Conservation (phyloP, 352 stramenopile genomes). For the Peronospora belbahrii region DNA sequence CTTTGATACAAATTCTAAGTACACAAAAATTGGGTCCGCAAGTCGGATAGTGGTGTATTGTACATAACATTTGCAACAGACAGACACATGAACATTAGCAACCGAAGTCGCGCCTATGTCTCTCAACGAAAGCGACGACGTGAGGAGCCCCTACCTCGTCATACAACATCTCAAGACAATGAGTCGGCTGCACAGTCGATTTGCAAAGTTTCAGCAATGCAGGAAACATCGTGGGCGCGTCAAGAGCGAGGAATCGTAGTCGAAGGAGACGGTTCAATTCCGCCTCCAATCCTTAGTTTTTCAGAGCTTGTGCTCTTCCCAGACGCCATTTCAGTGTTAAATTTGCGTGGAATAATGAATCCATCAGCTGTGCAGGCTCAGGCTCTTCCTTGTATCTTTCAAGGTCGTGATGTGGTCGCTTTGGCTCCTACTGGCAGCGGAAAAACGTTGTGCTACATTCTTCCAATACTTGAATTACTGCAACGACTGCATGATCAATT, state of each 20-base stretch:
- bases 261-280: constrained; percentile 23
- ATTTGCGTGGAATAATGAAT: constrained; percentile 48
- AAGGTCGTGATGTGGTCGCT: constrained; percentile 88
- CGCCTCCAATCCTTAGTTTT: constrained; percentile 31
- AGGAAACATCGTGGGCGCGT: constrained; percentile 43
- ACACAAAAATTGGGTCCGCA: neutral
- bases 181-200: neutral
- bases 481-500: constrained; percentile 9
- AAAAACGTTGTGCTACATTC: constrained; percentile 95
- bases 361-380: constrained; percentile 97
- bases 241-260: constrained; percentile 46
- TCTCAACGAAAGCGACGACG: constrained; percentile 36
- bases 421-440: constrained; percentile 91
- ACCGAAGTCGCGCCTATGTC: constrained; percentile 27
- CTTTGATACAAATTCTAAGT: neutral
- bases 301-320: constrained; percentile 24
- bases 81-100: neutral
- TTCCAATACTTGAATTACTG: constrained; percentile 79
- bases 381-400: constrained; percentile 75
- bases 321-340: constrained; percentile 20
- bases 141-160: constrained; percentile 3
- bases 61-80: neutral
- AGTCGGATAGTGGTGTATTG: neutral
- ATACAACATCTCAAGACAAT: neutral
- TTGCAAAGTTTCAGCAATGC: constrained; percentile 3